Conservation (phyloP, 148 eudicot species). For the Fagopyrum esculentum region DNA sequence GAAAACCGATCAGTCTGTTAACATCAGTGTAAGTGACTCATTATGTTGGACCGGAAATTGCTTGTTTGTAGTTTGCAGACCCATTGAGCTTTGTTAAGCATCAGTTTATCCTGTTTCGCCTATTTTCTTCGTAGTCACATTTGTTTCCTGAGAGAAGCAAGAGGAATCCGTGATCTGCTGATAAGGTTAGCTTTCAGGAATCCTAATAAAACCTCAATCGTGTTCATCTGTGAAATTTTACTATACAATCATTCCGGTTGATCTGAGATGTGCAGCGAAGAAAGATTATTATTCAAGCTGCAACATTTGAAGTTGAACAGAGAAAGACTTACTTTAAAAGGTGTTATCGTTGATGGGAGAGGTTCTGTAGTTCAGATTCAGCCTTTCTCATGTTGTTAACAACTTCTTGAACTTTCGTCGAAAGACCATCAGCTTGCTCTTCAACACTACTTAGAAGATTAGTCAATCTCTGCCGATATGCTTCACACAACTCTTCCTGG, state of each 20-base stretch:
- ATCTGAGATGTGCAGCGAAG: not conserved
- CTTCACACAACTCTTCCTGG: slow-evolving; percentile 38
- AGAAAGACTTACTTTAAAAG: slow-evolving; percentile 4
- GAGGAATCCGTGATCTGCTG: not conserved
- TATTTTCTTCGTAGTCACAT: not conserved
- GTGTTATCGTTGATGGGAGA: slow-evolving; percentile 15
- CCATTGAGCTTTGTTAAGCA: not conserved
- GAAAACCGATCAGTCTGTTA: not conserved
- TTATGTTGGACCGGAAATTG: not conserved
- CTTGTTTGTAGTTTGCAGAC: not conserved
- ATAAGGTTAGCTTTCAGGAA: not conserved
- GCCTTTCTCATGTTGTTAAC: slow-evolving; percentile 34
- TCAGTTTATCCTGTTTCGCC: not conserved
- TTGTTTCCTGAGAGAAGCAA: not conserved
- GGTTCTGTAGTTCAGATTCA: slow-evolving; percentile 31
- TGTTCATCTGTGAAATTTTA: not conserved
- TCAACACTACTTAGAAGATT: slow-evolving; percentile 30
- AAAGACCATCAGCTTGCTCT: slow-evolving; percentile 33
- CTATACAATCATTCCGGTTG: not conserved
- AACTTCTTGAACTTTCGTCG: slow-evolving; percentile 33
- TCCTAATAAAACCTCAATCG: not conserved
- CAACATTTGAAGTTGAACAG: not conserved
- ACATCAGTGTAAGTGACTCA: not conserved
- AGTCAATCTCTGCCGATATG: slow-evolving; percentile 27
- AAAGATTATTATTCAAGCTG: not conserved